A percentile compares a stretch with the other conserved stretches of the same genome.
Evolutionary conservation across 495 filamentous ascomycete genomes (phyloP).

Genomic region (Talaromyces proteolyticus): DNA sequence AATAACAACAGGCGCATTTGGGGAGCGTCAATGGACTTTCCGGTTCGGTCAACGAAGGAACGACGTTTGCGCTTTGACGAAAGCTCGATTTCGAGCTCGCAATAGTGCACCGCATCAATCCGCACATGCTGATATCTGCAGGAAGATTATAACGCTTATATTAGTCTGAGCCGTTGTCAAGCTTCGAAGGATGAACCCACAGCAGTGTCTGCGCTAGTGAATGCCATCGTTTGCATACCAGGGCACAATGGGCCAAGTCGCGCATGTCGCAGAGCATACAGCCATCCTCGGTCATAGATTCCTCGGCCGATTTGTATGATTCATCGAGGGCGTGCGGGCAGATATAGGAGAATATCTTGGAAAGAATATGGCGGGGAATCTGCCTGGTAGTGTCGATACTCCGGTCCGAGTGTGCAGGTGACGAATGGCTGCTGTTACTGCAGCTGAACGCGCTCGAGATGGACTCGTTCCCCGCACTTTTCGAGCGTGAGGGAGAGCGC

Average conservation of each 20-base stretch:
- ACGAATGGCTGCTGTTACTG: neutral
- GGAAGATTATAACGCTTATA: neutral
- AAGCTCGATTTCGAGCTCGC: slow-evolving; percentile 75
- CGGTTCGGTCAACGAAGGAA: slow-evolving; percentile 69
- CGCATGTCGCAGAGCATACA: slow-evolving; percentile 96
- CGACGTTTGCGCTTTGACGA: slow-evolving; percentile 65
- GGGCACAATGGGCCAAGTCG: slow-evolving; percentile 74
- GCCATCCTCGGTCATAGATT: slow-evolving; percentile 72
- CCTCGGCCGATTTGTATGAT: slow-evolving; percentile 74
- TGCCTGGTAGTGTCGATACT: slow-evolving; percentile 39
- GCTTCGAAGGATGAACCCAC: slow-evolving; percentile 37
- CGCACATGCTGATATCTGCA: slow-evolving; percentile 80
- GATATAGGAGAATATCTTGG: slow-evolving; percentile 69
- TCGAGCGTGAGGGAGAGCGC: neutral
- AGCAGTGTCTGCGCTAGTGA: slow-evolving; percentile 44
- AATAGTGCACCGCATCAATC: slow-evolving; percentile 94
- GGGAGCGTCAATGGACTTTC: slow-evolving; percentile 71
- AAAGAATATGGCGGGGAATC: slow-evolving; percentile 60
- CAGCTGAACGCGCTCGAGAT: neutral
- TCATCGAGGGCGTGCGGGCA: slow-evolving; percentile 79
- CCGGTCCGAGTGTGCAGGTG: slow-evolving; percentile 7
- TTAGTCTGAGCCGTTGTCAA: too few species aligned
- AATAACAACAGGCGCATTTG: slow-evolving; percentile 70
- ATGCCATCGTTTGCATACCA: slow-evolving; percentile 71
- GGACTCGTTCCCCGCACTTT: neutral